Evolutionary conservation across 163 green algal species (phyloP), one percentile per base, ranked within the genome.

Genomic region (Chlamydomonas reinhardtii): DNA sequence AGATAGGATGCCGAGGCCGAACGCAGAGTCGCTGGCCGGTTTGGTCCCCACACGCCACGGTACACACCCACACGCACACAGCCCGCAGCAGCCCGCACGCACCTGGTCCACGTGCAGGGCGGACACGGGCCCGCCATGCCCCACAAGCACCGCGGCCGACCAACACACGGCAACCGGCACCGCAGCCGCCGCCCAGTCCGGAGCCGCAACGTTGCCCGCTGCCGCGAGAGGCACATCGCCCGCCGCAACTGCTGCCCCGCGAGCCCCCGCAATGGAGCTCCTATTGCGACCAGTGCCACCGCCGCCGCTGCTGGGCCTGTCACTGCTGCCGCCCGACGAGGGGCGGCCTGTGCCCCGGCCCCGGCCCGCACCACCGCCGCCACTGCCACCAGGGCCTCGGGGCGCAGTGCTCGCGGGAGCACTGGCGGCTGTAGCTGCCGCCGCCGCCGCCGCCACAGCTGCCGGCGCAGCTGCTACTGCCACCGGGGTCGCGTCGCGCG

Each of bases 71-170:
- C n/a, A n/a, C n/a, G n/a, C n/a, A n/a, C n/a, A n/a, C n/a, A n/a
- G n/a, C n/a, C n/a, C n/a, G n/a, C n/a, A n/a, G 8, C 39, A 5
- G 8, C 39, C 39, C 5, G 39, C n/a, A 35, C 76, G 34, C 16
- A 66, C 76, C 76, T 84, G 48, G n/a, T 54, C 34, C 9, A 85
- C 66, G 29, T 39, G 17, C 31, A 85, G 43, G 0, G 66, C 19
- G 12, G 66, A 76, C 31, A 85, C 27, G 6, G 77, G 37, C 14
- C n/a, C 65, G 14, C 77, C 77, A 48, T 85, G 77, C 3, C 77
- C 77, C 6, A 76, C 15, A 31, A 85, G n/a, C 48, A 85, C 77
- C 8, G 77, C 43, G 16, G 17, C 31, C 35, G 77, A n/a, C 48
- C 22, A 48, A 12, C 19, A 25, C 43, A 48, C 69, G 22, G 20